Percentiles rank a stretch among this genome's conserved stretches.
phyloP scores from a whole-genome alignment of 2,329 filamentous ascomycete species.

The Penicillium sp. region DNA sequence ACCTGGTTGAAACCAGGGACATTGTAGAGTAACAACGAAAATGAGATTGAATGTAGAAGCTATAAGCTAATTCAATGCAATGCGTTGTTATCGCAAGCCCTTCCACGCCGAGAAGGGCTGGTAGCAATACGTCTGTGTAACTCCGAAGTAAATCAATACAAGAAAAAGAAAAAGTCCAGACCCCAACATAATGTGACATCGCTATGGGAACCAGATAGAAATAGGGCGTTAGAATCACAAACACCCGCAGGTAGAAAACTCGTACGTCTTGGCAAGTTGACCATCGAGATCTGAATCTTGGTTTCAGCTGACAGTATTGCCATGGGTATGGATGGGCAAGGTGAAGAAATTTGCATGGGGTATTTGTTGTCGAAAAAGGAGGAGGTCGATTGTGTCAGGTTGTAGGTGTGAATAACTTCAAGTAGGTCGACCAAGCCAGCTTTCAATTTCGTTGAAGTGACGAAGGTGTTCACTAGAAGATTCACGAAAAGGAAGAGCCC shows the following conservation, averaged over 20 bases:
- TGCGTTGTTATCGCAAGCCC: conserved; percentile 12
- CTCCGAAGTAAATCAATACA: conserved; percentile 2
- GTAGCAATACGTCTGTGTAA: conserved; percentile 14
- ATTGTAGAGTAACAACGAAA: neutral
- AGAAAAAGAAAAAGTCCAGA: neutral
- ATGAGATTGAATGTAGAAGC: neutral
- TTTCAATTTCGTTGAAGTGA: neutral
- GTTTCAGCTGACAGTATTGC: conserved; percentile 6
- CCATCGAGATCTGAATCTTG: conserved; percentile 1
- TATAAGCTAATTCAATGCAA: conserved; percentile 14
- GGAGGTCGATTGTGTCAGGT: neutral
- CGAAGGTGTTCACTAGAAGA: neutral
- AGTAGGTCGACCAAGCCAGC: neutral
- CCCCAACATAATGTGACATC: conserved; percentile 13
- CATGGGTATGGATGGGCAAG: conserved; percentile 1
- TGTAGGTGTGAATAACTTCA: neutral
- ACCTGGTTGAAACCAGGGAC: neutral
- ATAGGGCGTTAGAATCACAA: conserved; percentile 1
- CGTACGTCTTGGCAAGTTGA: conserved; percentile 1
- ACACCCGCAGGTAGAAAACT: neutral
- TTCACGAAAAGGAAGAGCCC: neutral
- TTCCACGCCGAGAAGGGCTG: conserved; percentile 8
- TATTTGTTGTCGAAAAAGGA: conserved; percentile 2
- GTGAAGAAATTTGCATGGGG: neutral
- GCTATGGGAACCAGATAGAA: neutral